Percentiles rank a stretch among this genome's conserved stretches.
Evolutionary conservation across 805 yeast species (phyloP).

Genomic region (Schwanniomyces occidentalis): DNA sequence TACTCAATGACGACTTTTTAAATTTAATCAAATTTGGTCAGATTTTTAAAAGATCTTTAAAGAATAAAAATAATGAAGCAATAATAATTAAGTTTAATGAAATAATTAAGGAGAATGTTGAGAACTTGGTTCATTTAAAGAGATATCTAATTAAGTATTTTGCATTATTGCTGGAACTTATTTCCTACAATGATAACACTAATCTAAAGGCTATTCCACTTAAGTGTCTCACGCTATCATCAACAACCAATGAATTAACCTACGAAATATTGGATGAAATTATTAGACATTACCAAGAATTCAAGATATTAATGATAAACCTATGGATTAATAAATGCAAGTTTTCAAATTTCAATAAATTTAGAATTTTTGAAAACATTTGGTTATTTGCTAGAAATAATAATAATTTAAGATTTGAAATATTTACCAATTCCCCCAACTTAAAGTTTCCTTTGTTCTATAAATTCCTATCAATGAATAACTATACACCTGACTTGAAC

Average conservation of each 20-base stretch:
- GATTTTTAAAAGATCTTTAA: neutral
- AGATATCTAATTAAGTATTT: slow-evolving; percentile 1
- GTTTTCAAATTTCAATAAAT: slow-evolving; percentile 9
- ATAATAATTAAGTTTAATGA: neutral
- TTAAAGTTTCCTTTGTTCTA: slow-evolving; percentile 27
- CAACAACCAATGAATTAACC: neutral
- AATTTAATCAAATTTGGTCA: neutral
- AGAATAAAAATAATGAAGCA: neutral
- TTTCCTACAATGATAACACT: neutral
- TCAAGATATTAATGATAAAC: slow-evolving; percentile 11
- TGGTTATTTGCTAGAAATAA: slow-evolving; percentile 11
- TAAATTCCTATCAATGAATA: slow-evolving; percentile 11
- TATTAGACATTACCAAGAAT: slow-evolving; percentile 5
- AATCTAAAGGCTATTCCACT: slow-evolving; percentile 1
- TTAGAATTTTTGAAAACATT: slow-evolving; percentile 20
- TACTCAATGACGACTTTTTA: slow-evolving; percentile 3
- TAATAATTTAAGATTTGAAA: slow-evolving; percentile 11
- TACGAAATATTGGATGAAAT: too few species aligned
- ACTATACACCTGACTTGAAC: slow-evolving; percentile 5
- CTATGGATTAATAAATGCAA: slow-evolving; percentile 18
- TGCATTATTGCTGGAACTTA: neutral
- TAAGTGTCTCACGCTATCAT: neutral
- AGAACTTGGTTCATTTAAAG: neutral
- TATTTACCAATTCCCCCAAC: slow-evolving; percentile 24
- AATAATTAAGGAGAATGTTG: neutral